Evolutionary conservation across 176 grass and related monocot species (phyloP), one percentile per base, ranked within the genome.

Genomic region (Coix lacrymajobi): DNA sequence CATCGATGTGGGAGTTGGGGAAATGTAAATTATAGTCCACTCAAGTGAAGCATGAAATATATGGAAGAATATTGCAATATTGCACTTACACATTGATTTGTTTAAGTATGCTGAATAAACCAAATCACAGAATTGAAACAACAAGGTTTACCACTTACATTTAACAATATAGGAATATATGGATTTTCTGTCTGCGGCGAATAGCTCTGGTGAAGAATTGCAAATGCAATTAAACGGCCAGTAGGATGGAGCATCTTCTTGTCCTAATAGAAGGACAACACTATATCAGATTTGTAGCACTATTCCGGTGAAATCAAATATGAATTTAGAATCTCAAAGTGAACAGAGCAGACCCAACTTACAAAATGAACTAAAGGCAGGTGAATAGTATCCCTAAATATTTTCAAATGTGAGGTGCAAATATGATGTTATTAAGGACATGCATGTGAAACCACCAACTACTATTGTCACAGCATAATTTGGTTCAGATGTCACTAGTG

Each of bases 151-250:
- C 17, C 64, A 44, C 96, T 92, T 78, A 99, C 96, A 85, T 86
- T 81, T 80, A 99, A 68, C 65, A 99, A 85, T 56, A 93, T 77
- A 73, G 89, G 82, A 83, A 99, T 83, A 79, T 93, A 99, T 66
- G 96, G 96, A 79, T 99, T 95, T 71, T 32, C 80, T 31, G 83
- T 83, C 67, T 88, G 76, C 7, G 87, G 87, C 22, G 87, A 92
- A 89, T 90, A 96, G 26, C 78, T 94, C 58, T 92, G 91, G 80
- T 99, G 87, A 79, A 99, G 89, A 83, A 99, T 99, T 73, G 77
- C 86, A 89, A 96, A 96, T 82, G 96, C 91, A 83, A 99, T 91
- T 81, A 99, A 85, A 28, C 96, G 96, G 43, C 94, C 93, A 10
- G 87, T 92, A 49, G 87, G 80, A 88, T 95, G 88, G 70, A 99